A percentile compares a stretch with the other conserved stretches of the same genome.
Conservation (phyloP, 495 filamentous ascomycete species). For the Pseudoneurospora amorphoporcata region DNA sequence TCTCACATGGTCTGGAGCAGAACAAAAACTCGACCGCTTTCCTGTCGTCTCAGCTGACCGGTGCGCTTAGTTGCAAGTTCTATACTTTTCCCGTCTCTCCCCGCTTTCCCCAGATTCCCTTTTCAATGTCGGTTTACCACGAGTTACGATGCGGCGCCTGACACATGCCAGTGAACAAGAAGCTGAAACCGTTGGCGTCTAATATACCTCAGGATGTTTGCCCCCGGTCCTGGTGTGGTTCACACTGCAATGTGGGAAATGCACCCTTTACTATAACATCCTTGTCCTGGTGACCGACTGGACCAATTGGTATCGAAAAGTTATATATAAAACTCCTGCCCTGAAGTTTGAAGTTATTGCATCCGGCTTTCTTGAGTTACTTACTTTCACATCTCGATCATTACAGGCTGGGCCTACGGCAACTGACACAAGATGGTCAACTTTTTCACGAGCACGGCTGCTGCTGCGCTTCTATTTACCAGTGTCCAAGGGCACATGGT, state of each 20-base stretch:
- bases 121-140: neutral
- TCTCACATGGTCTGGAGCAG: neutral
- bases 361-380: neutral
- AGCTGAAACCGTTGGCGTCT: neutral
- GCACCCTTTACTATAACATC: neutral
- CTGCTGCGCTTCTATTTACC: conserved; percentile 28
- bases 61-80: neutral
- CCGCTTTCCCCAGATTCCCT: neutral
- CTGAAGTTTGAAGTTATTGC: neutral
- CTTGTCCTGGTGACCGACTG: neutral
- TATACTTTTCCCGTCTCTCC: neutral
- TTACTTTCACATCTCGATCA: neutral
- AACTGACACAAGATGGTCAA: neutral
- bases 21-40: neutral
- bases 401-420: neutral
- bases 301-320: neutral
- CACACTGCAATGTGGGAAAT: neutral
- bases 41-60: neutral
- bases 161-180: neutral
- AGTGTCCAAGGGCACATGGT: conserved; percentile 51
- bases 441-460: neutral
- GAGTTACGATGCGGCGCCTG: neutral
- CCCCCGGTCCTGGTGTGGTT: neutral
- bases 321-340: neutral
- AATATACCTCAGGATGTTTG: neutral